These are phyloP conservation scores for Helotiales sp. DNA, from an alignment of 2,329 filamentous ascomycete species.

Conservation along the genomic window DNA sequence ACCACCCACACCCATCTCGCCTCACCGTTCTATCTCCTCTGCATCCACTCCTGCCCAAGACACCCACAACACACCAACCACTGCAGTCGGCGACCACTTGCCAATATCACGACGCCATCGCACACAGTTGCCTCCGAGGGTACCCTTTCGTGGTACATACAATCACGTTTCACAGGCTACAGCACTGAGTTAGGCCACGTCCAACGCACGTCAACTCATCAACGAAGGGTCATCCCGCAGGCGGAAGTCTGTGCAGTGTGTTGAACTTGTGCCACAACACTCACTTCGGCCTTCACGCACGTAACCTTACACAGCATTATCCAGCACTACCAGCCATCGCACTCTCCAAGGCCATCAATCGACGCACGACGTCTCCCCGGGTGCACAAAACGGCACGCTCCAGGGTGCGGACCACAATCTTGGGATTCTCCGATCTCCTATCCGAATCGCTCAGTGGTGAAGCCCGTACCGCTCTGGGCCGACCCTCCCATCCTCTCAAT, in stretches of 20 bases:
- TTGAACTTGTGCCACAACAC: not conserved
- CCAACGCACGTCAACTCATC: conserved; percentile 6
- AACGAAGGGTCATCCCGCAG: conserved; percentile 14
- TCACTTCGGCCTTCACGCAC: not conserved
- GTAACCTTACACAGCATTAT: conserved; percentile 5
- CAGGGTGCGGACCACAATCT: conserved; percentile 19
- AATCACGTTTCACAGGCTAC: not conserved
- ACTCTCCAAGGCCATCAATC: conserved; percentile 21
- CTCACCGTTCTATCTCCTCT: conserved; percentile 17
- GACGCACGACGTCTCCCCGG: conserved; percentile 13
- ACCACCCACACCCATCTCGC: conserved; percentile 6
- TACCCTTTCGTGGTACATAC: conserved; percentile 2
- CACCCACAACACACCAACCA: not conserved
- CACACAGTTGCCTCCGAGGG: conserved; percentile 3
- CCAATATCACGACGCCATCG: conserved; percentile 8
- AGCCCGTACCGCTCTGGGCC: conserved; percentile 7
- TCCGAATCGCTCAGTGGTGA: conserved; percentile 18
- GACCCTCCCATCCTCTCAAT: conserved; percentile 3
- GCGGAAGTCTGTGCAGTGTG: conserved; percentile 20
- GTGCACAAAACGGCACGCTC: conserved; percentile 19
- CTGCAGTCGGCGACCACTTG: conserved; percentile 6
- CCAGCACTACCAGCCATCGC: conserved; percentile 10
- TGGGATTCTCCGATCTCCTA: conserved; percentile 10
- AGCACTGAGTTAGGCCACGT: not conserved
- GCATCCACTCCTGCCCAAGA: not conserved